Base-by-base conservation (phyloP, 1,284 basidiomycete genomes). In the Fistulina hepatica region DNA sequence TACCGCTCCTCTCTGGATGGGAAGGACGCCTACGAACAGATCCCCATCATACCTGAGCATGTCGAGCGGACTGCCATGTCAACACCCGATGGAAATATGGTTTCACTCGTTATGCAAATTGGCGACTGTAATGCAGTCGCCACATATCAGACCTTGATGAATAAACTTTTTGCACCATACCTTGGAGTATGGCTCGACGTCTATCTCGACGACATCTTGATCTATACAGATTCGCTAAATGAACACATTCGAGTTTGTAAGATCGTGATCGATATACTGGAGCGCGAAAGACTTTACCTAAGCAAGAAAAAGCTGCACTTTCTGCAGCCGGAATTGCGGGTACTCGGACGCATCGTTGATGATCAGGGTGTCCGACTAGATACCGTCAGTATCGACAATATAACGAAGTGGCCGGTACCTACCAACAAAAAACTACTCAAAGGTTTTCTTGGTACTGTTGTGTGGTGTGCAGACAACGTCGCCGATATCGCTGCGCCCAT, bases 1-100 rank as follows among this genome's bases (percentile, higher is more conserved):
- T 57, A 49, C 13, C 23, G 42, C 0, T 53, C 50, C 0, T 25
- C 52, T 0, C 49, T 60, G 0, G 50, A 60, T 39, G 45, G 52
- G 0, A 44, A 52, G 9, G 53, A 58, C 31, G 49, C 52, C 0
- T 61, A 60, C n/a, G 51, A 61, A 21, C 56, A 60, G n/a, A 57
- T 61, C 2, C 33, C 40, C 0, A 47, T 60, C 0, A 24, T 49
- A 0, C 28, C 28, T 0, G 42, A 48, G 17, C 48, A 53, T 26
- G 36, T 53, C 8, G 34, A 16, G n/a, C 47, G 53, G 13, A 53
- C 50, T 0, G 51, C 49, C 0, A 48, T 60, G 0, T 50, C 45
- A 0, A 56, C 50, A 0, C 55, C 56, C 0, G 48, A 55, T 30
- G 51, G 58, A 0, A 59, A 52, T 8, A 59, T 61, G 55, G 39